Conservation (phyloP, 805 yeast genomes). For the Hanseniaspora clermontiae region DNA sequence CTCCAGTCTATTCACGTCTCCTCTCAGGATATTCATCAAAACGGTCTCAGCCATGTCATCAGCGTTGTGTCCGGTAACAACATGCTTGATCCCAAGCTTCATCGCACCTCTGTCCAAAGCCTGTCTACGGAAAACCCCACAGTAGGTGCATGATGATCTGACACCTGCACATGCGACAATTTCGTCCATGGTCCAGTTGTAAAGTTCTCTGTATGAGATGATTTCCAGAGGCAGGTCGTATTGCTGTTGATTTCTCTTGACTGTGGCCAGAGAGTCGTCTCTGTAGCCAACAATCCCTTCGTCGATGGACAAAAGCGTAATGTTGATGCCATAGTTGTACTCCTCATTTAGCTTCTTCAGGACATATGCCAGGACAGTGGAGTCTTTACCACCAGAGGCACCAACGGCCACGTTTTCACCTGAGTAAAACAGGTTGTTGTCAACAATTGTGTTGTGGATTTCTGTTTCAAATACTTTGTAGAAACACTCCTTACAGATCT, state of each 20-base stretch:
- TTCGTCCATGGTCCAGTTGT: conserved; percentile 98
- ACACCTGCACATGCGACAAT: conserved; percentile 90
- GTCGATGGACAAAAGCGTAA: conserved; percentile 76
- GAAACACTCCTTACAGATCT: conserved; percentile 83
- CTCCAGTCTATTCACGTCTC: conserved; percentile 90
- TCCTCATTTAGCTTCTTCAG: conserved; percentile 79
- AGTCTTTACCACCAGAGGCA: conserved; percentile 97
- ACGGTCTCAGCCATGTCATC: conserved; percentile 99
- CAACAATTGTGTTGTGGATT: conserved; percentile 75
- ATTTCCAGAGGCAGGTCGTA: conserved; percentile 68
- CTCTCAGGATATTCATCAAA: conserved; percentile 82
- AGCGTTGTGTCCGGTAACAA: conserved; percentile 97
- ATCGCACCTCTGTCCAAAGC: conserved; percentile 94
- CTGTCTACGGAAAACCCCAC: conserved; percentile 94
- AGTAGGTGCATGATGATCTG: conserved; percentile 88
- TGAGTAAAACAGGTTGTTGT: conserved; percentile 51
- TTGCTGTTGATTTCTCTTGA: conserved; percentile 79
- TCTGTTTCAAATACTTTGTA: conserved; percentile 87
- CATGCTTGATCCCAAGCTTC: conserved; percentile 70
- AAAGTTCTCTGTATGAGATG: conserved; percentile 74
- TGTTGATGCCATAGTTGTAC: conserved; percentile 72
- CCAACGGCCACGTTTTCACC: conserved; percentile 95
- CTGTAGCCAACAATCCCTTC: conserved; percentile 96
- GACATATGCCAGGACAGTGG: conserved; percentile 85
- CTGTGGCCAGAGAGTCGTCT: conserved; percentile 94